Evolutionary conservation across 805 yeast species (phyloP), one percentile per base, ranked within the genome.

Genomic region (Millerago galiae): DNA sequence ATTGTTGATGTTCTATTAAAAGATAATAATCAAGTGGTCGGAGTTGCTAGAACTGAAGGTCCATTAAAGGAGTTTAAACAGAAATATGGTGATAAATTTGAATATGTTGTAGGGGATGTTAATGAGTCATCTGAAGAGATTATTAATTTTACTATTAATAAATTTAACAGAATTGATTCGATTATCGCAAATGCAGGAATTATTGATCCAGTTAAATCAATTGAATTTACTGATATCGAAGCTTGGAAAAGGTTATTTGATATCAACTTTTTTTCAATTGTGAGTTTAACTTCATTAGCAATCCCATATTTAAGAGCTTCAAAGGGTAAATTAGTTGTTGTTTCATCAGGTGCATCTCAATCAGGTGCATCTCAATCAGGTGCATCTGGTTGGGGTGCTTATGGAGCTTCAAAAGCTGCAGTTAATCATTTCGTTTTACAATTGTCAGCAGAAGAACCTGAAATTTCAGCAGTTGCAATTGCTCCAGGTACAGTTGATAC

Each of bases 401-500:
- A 91, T 55, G 95, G 96, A 1, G 67, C 90, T 5, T 81, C 96
- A 7, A 91, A 91, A 61, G 96, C 97, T 0, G 96, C 97, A 0
- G 58, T 91, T 39, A 89, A 91, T 60, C 89, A 82, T 53, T 72
- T 88, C 40, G 79, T 86, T 7, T 56, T 65, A 37, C 77, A 85
- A 12, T 59, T 91, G 13, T 82, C 86, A 1, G 67, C 65, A 6
- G 96, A 89, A 54, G 89, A 84, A 57, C 65, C 70, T 1, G 70
- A 65, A 0, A 63, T 88, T n/a, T 61, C 65, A 29, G 68, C 83
- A 4, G 65, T 89, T 10, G 70, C 96, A 0, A 72, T 93, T 18
- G 96, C 96, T 0, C 98, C 98, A 0, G 98, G 99, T 4, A 95
- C 88, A 2, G 97, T 93, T 2, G 87, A 87, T 58, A 91, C 99